These are phyloP conservation scores for Chaetomium globosum DNA, from an alignment of 2,329 filamentous ascomycete species.

Conservation along the genomic window DNA sequence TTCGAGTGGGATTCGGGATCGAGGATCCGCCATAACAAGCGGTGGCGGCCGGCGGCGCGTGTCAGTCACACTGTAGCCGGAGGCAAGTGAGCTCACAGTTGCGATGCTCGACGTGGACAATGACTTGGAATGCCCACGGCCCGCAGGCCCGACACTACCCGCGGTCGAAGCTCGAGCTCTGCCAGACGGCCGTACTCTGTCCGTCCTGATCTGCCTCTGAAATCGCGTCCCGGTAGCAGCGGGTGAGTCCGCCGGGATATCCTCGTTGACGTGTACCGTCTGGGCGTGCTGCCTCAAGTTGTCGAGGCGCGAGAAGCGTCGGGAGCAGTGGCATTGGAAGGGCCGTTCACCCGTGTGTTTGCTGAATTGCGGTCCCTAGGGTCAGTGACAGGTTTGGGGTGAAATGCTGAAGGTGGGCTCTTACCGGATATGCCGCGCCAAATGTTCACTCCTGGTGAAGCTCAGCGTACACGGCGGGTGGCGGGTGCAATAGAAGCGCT, in stretches of 20 bases:
- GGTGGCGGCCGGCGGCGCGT: conserved; percentile 74
- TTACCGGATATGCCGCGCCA: conserved; percentile 90
- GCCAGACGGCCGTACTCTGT: conserved; percentile 74
- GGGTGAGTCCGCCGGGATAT: conserved; percentile 90
- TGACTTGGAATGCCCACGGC: conserved; percentile 79
- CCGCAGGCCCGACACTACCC: conserved; percentile 70
- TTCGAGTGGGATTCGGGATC: conserved; percentile 68
- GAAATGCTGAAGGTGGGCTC: no score
- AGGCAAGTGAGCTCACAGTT: conserved; percentile 66
- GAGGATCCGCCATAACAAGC: conserved; percentile 77
- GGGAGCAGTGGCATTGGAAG: conserved; percentile 92
- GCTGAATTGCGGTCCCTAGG: conserved; percentile 47
- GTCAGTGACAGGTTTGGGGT: conserved; percentile 33
- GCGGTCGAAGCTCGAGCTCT: conserved; percentile 77
- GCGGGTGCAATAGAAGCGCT: conserved; percentile 94
- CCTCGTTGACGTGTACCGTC: conserved; percentile 96
- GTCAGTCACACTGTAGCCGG: conserved; percentile 69
- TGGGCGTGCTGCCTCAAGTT: conserved; percentile 96
- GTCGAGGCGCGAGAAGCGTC: conserved; percentile 89
- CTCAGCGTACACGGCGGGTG: conserved; percentile 92
- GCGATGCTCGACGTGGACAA: conserved; percentile 85
- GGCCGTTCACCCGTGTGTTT: conserved; percentile 98
- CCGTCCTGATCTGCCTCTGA: conserved; percentile 87
- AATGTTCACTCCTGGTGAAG: conserved; percentile 93
- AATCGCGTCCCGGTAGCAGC: conserved; percentile 91